Base-by-base conservation (phyloP, 2,329 filamentous ascomycete genomes). In the Stagonosporopsis vannaccii region DNA sequence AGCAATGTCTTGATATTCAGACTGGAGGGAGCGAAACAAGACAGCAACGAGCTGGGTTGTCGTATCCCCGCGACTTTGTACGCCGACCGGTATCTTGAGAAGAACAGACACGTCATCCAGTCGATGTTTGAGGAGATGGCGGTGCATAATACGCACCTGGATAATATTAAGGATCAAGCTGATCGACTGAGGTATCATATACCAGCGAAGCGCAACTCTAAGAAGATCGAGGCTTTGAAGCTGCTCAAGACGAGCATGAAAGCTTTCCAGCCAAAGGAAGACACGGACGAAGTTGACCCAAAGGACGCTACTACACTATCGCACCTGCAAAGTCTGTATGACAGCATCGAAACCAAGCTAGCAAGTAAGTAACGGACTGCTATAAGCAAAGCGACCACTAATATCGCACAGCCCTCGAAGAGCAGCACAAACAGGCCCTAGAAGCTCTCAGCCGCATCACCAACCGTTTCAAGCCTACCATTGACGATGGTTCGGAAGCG, bases 31-130 rank as follows among this genome's bases (percentile, higher is more conserved):
- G 61, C 68, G 1, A 67, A 78, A 67, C 61, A 61, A 76, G 39
- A 76, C 73, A 67, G 72, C 63, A 70, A 61, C 65, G 52, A 76
- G 64, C 65, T 79, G 26, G 72, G 73, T 28, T 73, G 87, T 39
- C 81, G 80, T 6, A 77, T 87, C 17, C 85, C 85, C 3, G 68
- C 79, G 1, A 76, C 78, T 1, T 81, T 86, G 65, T 86, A 85
- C 60, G 79, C 83, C 4, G 86, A 88, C 71, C 80, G 85, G 41
- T 89, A 88, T 67, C 75, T 87, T 41, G 77, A 82, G 44, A 75
- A 79, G 58, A 84, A 82, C 56, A 77, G 79, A 51, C 76, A 77
- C 1, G 66, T 78, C 9, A 79, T 82, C 15, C 77, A 77, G 39
- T 75, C 78, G 8, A 79, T 86, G 54, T 80, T 82, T n/a, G 59